Evolutionary conservation across 2,329 filamentous ascomycete species (phyloP).

Genomic region (Sphaerulina vaccinii): DNA sequence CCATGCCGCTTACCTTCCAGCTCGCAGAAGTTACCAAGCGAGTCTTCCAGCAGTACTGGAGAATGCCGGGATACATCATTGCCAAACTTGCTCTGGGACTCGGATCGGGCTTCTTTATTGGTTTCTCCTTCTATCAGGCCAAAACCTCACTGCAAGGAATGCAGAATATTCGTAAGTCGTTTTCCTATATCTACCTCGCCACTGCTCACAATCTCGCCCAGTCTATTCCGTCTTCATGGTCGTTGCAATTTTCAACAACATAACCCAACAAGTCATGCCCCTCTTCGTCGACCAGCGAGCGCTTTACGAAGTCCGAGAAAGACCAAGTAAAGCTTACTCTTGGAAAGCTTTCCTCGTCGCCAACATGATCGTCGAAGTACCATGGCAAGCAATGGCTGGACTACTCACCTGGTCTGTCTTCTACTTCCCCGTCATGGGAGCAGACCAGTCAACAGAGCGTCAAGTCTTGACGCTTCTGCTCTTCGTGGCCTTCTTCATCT

Average conservation of each 20-base stretch:
- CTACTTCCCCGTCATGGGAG: conserved; percentile 58
- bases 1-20: conserved; percentile 42
- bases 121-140: conserved; percentile 46
- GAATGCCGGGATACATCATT: conserved; percentile 49
- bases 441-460: conserved; percentile 51
- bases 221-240: conserved; percentile 55
- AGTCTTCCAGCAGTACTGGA: conserved; percentile 47
- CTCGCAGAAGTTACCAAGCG: conserved; percentile 42
- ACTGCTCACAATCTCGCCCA: no score
- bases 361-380: conserved; percentile 70
- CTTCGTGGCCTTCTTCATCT: conserved; percentile 66
- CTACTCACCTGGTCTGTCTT: conserved; percentile 64
- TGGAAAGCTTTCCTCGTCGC: conserved; percentile 72
- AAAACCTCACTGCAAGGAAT: conserved; percentile 42
- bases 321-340: conserved; percentile 68
- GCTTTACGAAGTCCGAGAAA: conserved; percentile 60
- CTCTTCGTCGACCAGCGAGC: conserved; percentile 59
- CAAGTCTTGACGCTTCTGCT: conserved; percentile 66
- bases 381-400: conserved; percentile 62
- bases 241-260: conserved; percentile 40
- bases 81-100: conserved; percentile 60
- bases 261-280: conserved; percentile 60
- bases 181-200: no score
- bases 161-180: conserved; percentile 47
- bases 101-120: conserved; percentile 50